Conservation (phyloP, 495 filamentous ascomycete genomes). For the Aspergillus sclerotiicarbonarius region DNA sequence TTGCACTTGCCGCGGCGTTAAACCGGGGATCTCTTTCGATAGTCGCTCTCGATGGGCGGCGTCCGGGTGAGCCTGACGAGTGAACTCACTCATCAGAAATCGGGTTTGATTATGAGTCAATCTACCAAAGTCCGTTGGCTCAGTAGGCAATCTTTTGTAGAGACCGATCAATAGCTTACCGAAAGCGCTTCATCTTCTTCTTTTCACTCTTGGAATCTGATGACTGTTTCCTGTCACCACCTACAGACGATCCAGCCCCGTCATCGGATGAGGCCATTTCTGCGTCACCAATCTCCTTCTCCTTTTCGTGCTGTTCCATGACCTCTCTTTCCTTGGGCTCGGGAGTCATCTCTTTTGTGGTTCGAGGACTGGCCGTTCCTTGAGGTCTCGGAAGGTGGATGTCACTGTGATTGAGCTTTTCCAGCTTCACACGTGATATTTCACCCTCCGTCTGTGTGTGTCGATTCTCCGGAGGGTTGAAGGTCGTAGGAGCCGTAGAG, state of each 20-base stretch:
- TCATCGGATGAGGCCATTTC: conserved; percentile 36
- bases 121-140: conserved; percentile 42
- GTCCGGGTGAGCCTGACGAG: conserved; percentile 92
- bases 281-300: conserved; percentile 22
- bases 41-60: conserved; percentile 88
- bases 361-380: conserved; percentile 16
- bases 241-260: conserved; percentile 25
- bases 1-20: conserved; percentile 92
- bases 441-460: conserved; percentile 11
- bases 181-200: conserved; percentile 93
- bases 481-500: conserved; percentile 20
- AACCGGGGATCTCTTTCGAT: conserved; percentile 86
- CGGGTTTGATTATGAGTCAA: conserved; percentile 96
- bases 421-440: conserved; percentile 16
- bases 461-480: conserved; percentile 8
- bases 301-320: conserved; percentile 20
- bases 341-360: conserved; percentile 19
- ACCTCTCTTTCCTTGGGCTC: conserved; percentile 18
- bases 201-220: conserved; percentile 55
- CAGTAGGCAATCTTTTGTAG: not conserved
- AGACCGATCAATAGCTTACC: conserved; percentile 51
- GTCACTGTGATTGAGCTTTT: conserved; percentile 21
- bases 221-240: conserved; percentile 27
- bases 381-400: conserved; percentile 19
- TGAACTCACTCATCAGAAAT: conserved; percentile 96